Evolutionary conservation across 2,329 filamentous ascomycete species (phyloP).

Genomic region (Cercospora sojina): DNA sequence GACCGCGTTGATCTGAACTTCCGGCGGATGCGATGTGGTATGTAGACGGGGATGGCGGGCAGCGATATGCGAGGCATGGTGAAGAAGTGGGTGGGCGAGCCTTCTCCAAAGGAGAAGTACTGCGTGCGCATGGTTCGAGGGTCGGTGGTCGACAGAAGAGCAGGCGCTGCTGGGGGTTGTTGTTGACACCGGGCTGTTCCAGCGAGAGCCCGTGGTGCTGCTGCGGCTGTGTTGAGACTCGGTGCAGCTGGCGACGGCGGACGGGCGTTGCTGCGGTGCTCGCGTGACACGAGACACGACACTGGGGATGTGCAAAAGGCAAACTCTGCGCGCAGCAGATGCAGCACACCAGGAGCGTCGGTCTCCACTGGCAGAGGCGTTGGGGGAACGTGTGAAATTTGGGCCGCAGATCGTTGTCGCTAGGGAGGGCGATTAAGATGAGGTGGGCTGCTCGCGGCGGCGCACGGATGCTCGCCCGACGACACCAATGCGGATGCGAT

Average conservation of each 20-base stretch:
- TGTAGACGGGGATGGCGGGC: conserved; percentile 51
- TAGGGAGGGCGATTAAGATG: conserved; percentile 6
- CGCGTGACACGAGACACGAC: background rate
- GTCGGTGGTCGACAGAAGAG: conserved; percentile 6
- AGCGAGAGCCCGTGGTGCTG: background rate
- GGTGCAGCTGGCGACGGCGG: conserved; percentile 1
- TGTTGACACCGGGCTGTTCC: background rate
- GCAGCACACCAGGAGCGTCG: background rate
- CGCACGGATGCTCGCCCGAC: background rate
- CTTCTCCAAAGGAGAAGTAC: conserved; percentile 35
- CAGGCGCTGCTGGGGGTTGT: background rate
- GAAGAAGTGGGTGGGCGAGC: conserved; percentile 43
- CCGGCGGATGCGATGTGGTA: conserved; percentile 65
- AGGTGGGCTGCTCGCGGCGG: background rate
- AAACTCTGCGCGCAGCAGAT: background rate
- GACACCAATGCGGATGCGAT: background rate
- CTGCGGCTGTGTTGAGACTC: conserved; percentile 2
- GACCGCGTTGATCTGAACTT: conserved; percentile 61
- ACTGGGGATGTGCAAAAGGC: background rate
- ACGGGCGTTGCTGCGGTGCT: conserved; percentile 8
- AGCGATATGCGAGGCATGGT: conserved; percentile 46
- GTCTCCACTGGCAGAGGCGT: conserved; percentile 1
- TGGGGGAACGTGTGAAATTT: background rate
- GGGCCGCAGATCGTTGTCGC: background rate
- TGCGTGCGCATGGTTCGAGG: conserved; percentile 28